Conservation (phyloP, 2,329 filamentous ascomycete genomes). For the Botryotinia calthae region DNA sequence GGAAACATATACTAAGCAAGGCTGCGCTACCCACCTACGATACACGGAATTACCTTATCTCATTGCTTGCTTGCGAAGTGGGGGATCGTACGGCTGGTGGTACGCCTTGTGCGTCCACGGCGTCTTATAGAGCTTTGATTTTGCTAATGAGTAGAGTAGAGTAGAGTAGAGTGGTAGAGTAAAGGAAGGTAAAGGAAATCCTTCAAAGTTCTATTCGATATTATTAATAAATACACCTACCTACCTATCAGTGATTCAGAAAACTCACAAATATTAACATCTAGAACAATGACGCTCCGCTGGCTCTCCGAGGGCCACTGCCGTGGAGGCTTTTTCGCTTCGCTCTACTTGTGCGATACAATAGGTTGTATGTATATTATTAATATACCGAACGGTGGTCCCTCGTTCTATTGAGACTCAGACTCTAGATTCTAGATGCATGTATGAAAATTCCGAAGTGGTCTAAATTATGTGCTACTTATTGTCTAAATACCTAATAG, state of each 20-base stretch:
- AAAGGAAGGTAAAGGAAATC: background rate
- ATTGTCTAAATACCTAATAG: background rate
- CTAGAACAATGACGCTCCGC: background rate
- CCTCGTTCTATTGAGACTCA: no score
- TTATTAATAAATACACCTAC: no score
- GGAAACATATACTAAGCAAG: slow-evolving; percentile 7
- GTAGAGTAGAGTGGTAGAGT: no score
- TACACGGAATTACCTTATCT: background rate
- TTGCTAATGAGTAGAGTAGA: no score
- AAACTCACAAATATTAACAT: background rate
- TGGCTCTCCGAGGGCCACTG: background rate
- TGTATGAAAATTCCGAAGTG: background rate
- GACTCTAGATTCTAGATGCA: background rate
- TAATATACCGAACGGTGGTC: background rate
- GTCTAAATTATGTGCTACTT: background rate
- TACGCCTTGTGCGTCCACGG: background rate
- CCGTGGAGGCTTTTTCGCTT: background rate
- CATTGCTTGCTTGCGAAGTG: no score
- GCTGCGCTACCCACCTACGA: background rate
- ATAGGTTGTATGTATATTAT: background rate
- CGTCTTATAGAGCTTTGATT: background rate
- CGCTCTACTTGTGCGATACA: background rate
- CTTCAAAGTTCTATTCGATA: background rate
- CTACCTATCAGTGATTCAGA: background rate
- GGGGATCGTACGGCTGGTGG: background rate